Conservation (phyloP, 805 yeast species). For the Hanseniaspora lindneri region DNA sequence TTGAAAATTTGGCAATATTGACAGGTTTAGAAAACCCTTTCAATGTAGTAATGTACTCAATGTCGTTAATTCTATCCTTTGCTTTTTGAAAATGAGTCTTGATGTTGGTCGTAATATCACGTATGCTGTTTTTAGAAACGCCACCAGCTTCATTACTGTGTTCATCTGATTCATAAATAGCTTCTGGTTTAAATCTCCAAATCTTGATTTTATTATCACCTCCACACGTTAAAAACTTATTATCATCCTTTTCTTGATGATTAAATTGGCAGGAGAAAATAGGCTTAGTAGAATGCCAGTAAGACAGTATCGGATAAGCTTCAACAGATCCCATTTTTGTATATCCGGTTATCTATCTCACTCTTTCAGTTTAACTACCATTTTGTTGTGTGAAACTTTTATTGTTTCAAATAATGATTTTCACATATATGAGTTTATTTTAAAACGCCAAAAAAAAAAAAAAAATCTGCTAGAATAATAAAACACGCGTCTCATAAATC, state of each 20-base stretch:
- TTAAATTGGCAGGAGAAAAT: conserved; percentile 60
- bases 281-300: conserved; percentile 52
- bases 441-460: too few relatives aligned
- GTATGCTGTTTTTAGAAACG: conserved; percentile 20
- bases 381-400: too few relatives aligned
- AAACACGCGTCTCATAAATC: too few relatives aligned
- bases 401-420: too few relatives aligned
- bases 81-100: conserved; percentile 19
- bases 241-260: conserved; percentile 28
- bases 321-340: conserved; percentile 14
- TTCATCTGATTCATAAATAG: too few relatives aligned
- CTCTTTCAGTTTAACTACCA: too few relatives aligned
- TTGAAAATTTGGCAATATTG: conserved; percentile 63
- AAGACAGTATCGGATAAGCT: conserved; percentile 17
- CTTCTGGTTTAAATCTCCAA: too few relatives aligned
- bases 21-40: conserved; percentile 90
- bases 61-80: conserved; percentile 31
- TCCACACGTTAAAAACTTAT: conserved; percentile 75
- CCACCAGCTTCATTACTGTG: too few relatives aligned
- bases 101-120: conserved; percentile 21
- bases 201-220: conserved; percentile 84
- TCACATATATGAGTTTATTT: too few relatives aligned
- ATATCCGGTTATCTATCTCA: too few relatives aligned
- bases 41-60: conserved; percentile 69
- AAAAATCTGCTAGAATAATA: too few relatives aligned